phyloP scores from a whole-genome alignment of 805 yeast species.

The Cyberlindnera subsufficiens region DNA sequence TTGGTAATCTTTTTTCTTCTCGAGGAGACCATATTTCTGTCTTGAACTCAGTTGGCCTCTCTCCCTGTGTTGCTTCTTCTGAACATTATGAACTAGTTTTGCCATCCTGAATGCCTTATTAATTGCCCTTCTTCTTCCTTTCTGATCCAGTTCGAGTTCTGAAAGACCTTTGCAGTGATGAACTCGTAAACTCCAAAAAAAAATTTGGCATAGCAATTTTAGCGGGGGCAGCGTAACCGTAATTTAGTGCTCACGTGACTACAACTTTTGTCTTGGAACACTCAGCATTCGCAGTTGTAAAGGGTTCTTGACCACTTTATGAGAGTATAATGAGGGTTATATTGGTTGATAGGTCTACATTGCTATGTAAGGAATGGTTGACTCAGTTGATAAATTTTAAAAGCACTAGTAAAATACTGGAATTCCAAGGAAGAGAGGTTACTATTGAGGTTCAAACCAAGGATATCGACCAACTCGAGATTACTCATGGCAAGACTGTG shows the following conservation, averaged over 20 bases:
- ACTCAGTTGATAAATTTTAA: background rate
- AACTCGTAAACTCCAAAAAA: background rate
- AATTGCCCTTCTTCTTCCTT: background rate
- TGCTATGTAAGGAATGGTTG: background rate
- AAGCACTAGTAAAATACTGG: background rate
- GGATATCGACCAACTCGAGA: background rate
- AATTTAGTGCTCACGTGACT: too few relatives aligned
- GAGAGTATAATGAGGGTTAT: background rate
- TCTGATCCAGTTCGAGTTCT: background rate
- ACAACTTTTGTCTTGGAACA: too few relatives aligned
- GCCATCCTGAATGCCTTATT: constrained; percentile 44
- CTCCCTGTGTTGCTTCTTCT: constrained; percentile 94
- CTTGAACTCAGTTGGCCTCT: constrained; percentile 81
- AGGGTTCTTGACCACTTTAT: too few relatives aligned
- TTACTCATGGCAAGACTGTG: constrained; percentile 10
- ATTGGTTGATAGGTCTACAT: background rate
- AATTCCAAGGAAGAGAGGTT: background rate
- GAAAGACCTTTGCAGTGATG: background rate
- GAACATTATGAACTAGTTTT: constrained; percentile 80
- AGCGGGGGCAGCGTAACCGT: too few relatives aligned
- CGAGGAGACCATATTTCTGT: constrained; percentile 74
- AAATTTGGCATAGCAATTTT: too few relatives aligned
- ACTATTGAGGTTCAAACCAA: background rate
- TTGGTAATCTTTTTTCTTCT: constrained; percentile 84
- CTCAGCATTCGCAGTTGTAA: too few relatives aligned